phyloP scores from a whole-genome alignment of 371 early-diverging fungal species.

The Nematocida sp. region DNA sequence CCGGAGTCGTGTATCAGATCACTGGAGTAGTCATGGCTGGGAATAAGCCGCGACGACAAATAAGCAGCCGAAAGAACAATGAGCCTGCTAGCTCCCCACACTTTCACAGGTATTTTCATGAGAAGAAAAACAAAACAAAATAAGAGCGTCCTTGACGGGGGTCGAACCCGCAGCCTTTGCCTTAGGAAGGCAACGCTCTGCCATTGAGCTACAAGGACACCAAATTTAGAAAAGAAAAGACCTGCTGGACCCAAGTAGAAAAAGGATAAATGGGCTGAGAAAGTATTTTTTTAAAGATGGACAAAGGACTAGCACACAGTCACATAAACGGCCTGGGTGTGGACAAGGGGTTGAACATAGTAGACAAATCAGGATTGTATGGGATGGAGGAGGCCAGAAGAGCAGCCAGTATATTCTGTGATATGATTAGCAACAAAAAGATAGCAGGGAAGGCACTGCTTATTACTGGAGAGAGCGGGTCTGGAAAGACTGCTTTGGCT shows the following conservation, averaged over 20 bases:
- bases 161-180: slow-evolving; percentile 61
- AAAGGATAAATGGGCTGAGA: not conserved
- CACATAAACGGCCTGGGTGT: slow-evolving; percentile 53
- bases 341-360: slow-evolving; percentile 20
- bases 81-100: slow-evolving; percentile 22
- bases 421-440: slow-evolving; percentile 50
- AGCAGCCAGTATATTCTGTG: slow-evolving; percentile 49
- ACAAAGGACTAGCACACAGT: slow-evolving; percentile 53
- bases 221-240: not conserved
- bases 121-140: not conserved
- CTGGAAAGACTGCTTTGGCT: slow-evolving; percentile 56
- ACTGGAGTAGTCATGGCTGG: slow-evolving; percentile 55
- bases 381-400: slow-evolving; percentile 48
- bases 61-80: not conserved
- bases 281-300: slow-evolving; percentile 39
- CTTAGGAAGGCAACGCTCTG: slow-evolving; percentile 62
- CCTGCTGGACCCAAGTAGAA: not conserved
- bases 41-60: slow-evolving; percentile 30
- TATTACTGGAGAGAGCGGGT: slow-evolving; percentile 52
- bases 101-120: not conserved
- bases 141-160: slow-evolving; percentile 55
- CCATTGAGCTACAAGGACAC: slow-evolving; percentile 61
- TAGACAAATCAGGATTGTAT: slow-evolving; percentile 22
- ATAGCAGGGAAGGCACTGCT: slow-evolving; percentile 53
- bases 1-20: slow-evolving; percentile 66